Evolutionary conservation across 1,139 yeast species (phyloP), one percentile per base, ranked within the genome.

Genomic region (Meyerozyma guilliermondii): DNA sequence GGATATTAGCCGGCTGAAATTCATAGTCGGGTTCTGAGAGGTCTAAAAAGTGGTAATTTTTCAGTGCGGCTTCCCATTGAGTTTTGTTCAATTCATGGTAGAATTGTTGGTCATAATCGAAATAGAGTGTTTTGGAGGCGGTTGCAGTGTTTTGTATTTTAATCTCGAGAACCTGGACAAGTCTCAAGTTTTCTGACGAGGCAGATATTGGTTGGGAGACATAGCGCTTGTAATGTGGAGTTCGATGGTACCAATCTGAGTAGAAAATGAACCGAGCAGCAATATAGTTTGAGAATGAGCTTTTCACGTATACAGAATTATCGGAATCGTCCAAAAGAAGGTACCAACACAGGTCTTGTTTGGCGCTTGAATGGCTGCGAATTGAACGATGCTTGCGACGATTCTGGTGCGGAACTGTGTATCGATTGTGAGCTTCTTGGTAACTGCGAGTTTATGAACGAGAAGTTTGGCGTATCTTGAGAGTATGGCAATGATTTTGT

Each of bases 261-360:
- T 60, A 68, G 43, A 71, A 66, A 4, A 65, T 42, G 4, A 68
- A 46, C 34, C 69, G 52, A 3, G 62, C 51, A 1, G 62, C 54
- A 18, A 66, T 47, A 13, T 55, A 52, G 60, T 59, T 33, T 55
- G 38, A 9, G 47, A 43, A 24, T 29, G 33, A 11, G 14, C 28
- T 30, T 23, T 39, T 14, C 38, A 41, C 26, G 27, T 41, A 10
- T 27, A 23, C 17, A 37, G 35, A 33, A 10, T 29, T 33, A n/a
- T 29, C 34, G 16, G 37, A 44, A 6, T 43, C 49, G 18, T 44
- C 41, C 34, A 46, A 39, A n/a, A 7, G 50, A 48, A 3, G 62
- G 57, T 1, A 54, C 44, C 11, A 62, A 48, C 6, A 60, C 57
- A 4, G 56, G 46, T 39, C 59, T 45, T 5, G 26, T 9, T 13